Percentiles rank a stretch among this genome's conserved stretches.
These are phyloP conservation scores for Botrytis hyacinthi DNA, from an alignment of 2,329 filamentous ascomycete species.

Conservation along the genomic window DNA sequence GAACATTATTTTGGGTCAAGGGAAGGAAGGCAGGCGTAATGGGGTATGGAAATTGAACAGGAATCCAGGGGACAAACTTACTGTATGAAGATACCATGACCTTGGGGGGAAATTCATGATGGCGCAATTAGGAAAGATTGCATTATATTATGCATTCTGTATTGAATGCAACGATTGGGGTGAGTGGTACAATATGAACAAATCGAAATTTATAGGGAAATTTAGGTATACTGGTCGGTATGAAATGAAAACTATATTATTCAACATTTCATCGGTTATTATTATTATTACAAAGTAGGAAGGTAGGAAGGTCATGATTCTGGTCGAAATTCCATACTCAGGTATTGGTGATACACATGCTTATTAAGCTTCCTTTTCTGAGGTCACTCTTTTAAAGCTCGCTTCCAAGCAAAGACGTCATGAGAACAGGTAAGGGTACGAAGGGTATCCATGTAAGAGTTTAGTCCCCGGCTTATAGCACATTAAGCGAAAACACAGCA, in stretches of 20 bases:
- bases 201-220: neutral
- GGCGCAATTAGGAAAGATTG: conserved; percentile 15
- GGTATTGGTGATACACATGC: neutral
- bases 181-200: neutral
- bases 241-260: neutral
- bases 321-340: neutral
- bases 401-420: conserved; percentile 25
- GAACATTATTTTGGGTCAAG: neutral
- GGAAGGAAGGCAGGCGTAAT: conserved; percentile 13
- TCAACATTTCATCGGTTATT: neutral
- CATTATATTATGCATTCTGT: conserved; percentile 15
- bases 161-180: conserved; percentile 4
- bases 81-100: conserved; percentile 18
- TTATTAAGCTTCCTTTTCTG: neutral
- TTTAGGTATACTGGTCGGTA: neutral
- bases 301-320: neutral
- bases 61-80: conserved; percentile 4
- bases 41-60: conserved; percentile 16
- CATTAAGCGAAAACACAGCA: no score
- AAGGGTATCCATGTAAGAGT: no score
- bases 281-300: neutral
- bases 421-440: conserved; percentile 1
- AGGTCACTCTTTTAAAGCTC: neutral
- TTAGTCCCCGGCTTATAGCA: no score
- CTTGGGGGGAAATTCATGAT: conserved; percentile 7